phyloP scores from a whole-genome alignment of 352 stramenopile species.

The Phytophthora colocasiae region DNA sequence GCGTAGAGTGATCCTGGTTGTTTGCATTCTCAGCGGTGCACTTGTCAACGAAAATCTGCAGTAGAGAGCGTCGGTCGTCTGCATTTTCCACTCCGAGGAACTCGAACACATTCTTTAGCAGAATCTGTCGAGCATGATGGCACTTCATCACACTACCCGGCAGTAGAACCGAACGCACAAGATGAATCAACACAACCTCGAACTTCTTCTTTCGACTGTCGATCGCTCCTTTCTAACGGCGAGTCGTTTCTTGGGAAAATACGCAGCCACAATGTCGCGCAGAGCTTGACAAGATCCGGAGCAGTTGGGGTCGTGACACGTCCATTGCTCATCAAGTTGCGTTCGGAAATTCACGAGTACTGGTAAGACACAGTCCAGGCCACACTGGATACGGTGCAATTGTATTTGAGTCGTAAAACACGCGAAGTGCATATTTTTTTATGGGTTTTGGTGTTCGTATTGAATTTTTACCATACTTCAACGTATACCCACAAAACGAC shows the following conservation, averaged over 20 bases:
- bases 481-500: too few relatives aligned
- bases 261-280: not conserved
- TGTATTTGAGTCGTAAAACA: not conserved
- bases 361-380: not conserved
- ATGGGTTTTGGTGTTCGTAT: too few relatives aligned
- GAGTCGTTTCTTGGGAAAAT: not conserved
- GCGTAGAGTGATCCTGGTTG: not conserved
- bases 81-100: not conserved
- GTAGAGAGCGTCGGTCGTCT: not conserved
- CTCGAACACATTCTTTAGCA: not conserved
- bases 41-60: not conserved
- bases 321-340: not conserved
- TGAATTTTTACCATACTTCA: too few relatives aligned
- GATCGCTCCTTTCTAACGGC: not conserved
- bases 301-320: not conserved
- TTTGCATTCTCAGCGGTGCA: too few relatives aligned
- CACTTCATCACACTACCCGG: not conserved
- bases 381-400: not conserved
- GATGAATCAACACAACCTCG: not conserved
- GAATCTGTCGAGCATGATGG: not conserved
- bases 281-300: not conserved
- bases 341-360: not conserved
- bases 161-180: not conserved
- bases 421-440: too few relatives aligned
- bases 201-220: not conserved